Conservation (phyloP, 371 early-diverging fungal genomes). For the Umbelopsis sp. region DNA sequence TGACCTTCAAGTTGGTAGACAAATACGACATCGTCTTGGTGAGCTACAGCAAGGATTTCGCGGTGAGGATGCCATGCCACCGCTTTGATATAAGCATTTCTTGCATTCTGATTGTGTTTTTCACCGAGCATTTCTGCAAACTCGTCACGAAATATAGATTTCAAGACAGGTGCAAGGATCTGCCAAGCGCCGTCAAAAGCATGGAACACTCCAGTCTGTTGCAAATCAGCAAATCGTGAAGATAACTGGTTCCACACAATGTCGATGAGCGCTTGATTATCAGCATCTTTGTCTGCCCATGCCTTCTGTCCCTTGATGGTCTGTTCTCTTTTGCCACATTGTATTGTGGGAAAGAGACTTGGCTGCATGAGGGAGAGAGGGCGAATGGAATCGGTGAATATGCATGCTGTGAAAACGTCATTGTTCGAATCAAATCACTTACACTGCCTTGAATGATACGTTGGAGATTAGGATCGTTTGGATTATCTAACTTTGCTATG, state of each 20-base stretch:
- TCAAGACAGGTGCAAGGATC: slow-evolving; percentile 8
- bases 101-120: slow-evolving; percentile 2
- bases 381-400: neutral
- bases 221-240: neutral
- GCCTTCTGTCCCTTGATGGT: neutral
- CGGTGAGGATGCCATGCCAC: slow-evolving; percentile 64
- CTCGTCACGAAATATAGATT: slow-evolving; percentile 8
- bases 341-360: neutral
- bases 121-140: slow-evolving; percentile 15
- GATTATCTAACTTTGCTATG: neutral
- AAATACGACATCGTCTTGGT: slow-evolving; percentile 49
- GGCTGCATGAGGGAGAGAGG: neutral
- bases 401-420: neutral
- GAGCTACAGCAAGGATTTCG: slow-evolving; percentile 54
- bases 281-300: neutral
- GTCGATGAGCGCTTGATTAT: slow-evolving; percentile 1
- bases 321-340: neutral
- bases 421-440: neutral
- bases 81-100: slow-evolving; percentile 20
- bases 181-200: slow-evolving; percentile 12
- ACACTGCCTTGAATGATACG: slow-evolving; percentile 14
- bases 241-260: slow-evolving; percentile 2
- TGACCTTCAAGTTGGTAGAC: slow-evolving; percentile 44
- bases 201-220: neutral
- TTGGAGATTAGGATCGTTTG: neutral